phyloP scores from a whole-genome alignment of 306 rosid genomes.

The Mimosa pudica region DNA sequence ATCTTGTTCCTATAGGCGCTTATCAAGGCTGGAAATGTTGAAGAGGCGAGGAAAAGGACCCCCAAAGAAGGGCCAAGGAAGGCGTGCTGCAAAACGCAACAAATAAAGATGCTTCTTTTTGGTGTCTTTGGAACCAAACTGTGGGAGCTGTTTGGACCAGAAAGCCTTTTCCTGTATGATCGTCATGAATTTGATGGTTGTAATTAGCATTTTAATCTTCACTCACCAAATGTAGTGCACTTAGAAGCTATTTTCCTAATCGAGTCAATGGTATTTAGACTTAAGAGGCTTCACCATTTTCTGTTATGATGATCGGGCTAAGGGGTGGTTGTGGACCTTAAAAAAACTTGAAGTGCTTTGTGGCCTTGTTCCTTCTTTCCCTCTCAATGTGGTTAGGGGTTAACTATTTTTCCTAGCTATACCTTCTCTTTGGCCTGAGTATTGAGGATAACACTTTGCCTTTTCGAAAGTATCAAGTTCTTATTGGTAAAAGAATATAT shows the following conservation, averaged over 20 bases:
- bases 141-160: constrained; percentile 10
- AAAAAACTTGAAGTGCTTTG: neutral
- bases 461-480: neutral
- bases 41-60: constrained; percentile 78
- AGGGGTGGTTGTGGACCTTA: neutral
- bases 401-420: too few species aligned
- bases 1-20: constrained; percentile 48
- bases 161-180: neutral
- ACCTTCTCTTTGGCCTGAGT: neutral
- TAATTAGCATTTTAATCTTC: neutral
- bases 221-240: neutral
- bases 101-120: constrained; percentile 34
- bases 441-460: neutral
- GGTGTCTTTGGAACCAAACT: neutral
- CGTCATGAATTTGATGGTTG: neutral
- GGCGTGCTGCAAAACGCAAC: constrained; percentile 63
- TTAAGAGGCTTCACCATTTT: neutral
- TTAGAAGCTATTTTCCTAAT: neutral
- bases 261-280: neutral
- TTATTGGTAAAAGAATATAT: neutral
- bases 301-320: neutral
- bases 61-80: constrained; percentile 75
- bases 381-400: neutral
- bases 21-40: constrained; percentile 68
- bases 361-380: neutral